Evolutionary conservation across 2,329 filamentous ascomycete genomes (phyloP).

Genomic region (Dichotomopilus funicola): DNA sequence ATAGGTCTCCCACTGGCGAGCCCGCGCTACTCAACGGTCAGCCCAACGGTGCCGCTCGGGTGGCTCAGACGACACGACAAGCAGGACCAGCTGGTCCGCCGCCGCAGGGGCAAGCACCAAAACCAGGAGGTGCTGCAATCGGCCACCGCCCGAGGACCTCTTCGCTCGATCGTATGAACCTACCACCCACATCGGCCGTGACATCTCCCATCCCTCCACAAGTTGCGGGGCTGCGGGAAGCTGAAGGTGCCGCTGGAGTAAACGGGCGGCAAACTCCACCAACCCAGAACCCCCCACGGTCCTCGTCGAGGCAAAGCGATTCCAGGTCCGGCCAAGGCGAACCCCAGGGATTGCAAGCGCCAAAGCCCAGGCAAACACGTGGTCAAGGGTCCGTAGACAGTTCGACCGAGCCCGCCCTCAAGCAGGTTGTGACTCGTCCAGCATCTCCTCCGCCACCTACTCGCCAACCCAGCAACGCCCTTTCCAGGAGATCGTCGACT

Average conservation of each 20-base stretch:
- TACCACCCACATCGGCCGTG: slow-evolving; percentile 32
- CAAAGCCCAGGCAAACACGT: slow-evolving; percentile 42
- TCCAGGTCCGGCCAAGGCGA: slow-evolving; percentile 33
- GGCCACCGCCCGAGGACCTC: slow-evolving; percentile 41
- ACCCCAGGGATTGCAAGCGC: slow-evolving; percentile 25
- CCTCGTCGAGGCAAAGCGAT: slow-evolving; percentile 30
- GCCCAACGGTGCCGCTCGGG: slow-evolving; percentile 33
- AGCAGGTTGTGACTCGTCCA: slow-evolving; percentile 38
- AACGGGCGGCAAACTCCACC: slow-evolving; percentile 62
- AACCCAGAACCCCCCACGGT: slow-evolving; percentile 30
- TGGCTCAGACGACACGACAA: slow-evolving; percentile 34
- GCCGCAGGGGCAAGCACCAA: slow-evolving; percentile 48
- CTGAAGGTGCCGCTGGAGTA: slow-evolving; percentile 44
- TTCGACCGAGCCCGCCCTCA: slow-evolving; percentile 50
- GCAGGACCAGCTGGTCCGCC: slow-evolving; percentile 43
- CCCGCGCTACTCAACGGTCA: slow-evolving; percentile 12
- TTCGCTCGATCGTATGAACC: slow-evolving; percentile 41
- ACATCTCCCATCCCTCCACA: slow-evolving; percentile 41
- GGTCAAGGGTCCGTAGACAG: slow-evolving; percentile 64
- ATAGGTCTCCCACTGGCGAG: slow-evolving; percentile 38
- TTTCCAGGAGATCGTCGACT: slow-evolving; percentile 54
- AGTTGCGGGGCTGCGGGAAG: slow-evolving; percentile 32
- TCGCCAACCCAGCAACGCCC: slow-evolving; percentile 50
- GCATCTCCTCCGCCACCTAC: slow-evolving; percentile 54
- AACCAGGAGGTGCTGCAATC: slow-evolving; percentile 38